A percentile compares a stretch with the other conserved stretches of the same genome.
These are phyloP conservation scores for Venturia nashicola DNA, from an alignment of 2,329 filamentous ascomycete species.

Conservation along the genomic window DNA sequence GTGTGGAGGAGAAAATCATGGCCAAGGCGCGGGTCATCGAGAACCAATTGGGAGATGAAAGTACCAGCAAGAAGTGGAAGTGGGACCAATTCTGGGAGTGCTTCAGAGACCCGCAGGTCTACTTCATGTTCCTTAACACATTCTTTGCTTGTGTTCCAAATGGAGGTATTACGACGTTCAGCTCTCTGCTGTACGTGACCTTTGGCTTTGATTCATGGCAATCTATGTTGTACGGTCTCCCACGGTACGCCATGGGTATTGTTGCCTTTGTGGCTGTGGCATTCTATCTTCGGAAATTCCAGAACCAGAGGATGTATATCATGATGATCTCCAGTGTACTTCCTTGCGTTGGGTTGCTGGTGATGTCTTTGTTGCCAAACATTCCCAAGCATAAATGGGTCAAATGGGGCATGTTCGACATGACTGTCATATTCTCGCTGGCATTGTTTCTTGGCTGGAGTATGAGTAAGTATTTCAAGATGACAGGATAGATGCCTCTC, in stretches of 20 bases:
- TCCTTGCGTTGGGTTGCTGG: neutral
- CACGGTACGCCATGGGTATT: neutral
- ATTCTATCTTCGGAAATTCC: neutral
- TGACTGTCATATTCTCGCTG: neutral
- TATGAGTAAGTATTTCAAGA: neutral
- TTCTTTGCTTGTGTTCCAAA: neutral
- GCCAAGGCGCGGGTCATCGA: neutral
- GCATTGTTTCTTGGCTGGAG: neutral
- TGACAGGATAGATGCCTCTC: neutral
- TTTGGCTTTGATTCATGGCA: neutral
- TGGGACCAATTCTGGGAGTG: neutral
- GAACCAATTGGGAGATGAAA: neutral
- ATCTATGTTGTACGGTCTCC: neutral
- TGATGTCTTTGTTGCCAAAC: neutral
- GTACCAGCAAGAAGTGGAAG: neutral
- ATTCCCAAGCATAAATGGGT: neutral
- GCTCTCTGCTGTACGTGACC: neutral
- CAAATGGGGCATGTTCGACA: neutral
- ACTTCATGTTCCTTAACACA: neutral
- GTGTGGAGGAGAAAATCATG: neutral
- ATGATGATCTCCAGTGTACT: neutral
- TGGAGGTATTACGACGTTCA: neutral
- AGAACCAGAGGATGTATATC: neutral
- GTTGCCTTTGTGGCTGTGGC: neutral
- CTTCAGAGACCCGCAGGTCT: neutral